phyloP scores from a whole-genome alignment of 2,329 filamentous ascomycete genomes.

The Penicillium sp. region DNA sequence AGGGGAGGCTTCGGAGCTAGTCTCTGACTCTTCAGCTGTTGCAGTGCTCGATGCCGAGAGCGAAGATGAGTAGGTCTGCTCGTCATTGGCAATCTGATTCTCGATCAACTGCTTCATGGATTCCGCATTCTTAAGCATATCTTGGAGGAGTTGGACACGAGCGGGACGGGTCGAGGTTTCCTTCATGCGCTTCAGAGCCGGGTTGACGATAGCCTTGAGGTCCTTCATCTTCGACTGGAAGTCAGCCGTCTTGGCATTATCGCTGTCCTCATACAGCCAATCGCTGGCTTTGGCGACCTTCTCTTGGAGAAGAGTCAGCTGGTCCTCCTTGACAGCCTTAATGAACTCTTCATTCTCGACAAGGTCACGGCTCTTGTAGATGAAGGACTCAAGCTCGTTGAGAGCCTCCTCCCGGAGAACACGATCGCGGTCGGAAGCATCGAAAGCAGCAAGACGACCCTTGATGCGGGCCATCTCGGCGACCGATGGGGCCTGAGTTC shows the following conservation, averaged over 20 bases:
- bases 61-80: conserved; percentile 58
- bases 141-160: conserved; percentile 66
- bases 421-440: conserved; percentile 78
- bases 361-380: conserved; percentile 83
- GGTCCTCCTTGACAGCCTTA: conserved; percentile 66
- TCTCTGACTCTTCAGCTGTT: conserved; percentile 39
- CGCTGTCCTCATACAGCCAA: conserved; percentile 88
- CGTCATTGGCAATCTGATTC: conserved; percentile 71
- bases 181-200: conserved; percentile 72
- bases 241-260: conserved; percentile 71
- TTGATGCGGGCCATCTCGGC: conserved; percentile 55
- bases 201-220: conserved; percentile 75
- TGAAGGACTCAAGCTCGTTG: conserved; percentile 91
- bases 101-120: conserved; percentile 71
- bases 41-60: conserved; percentile 50
- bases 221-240: conserved; percentile 75
- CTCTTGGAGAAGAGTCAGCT: conserved; percentile 67
- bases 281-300: conserved; percentile 72
- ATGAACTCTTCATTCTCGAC: conserved; percentile 76
- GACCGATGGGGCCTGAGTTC: conserved; percentile 39
- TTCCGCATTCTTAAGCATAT: conserved; percentile 69
- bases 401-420: conserved; percentile 78
- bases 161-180: conserved; percentile 73
- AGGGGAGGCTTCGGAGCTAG: conserved; percentile 50
- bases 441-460: conserved; percentile 79